Percentiles rank a stretch among this genome's conserved stretches.
phyloP scores from a whole-genome alignment of 306 rosid genomes.

The Dryas octopetala region DNA sequence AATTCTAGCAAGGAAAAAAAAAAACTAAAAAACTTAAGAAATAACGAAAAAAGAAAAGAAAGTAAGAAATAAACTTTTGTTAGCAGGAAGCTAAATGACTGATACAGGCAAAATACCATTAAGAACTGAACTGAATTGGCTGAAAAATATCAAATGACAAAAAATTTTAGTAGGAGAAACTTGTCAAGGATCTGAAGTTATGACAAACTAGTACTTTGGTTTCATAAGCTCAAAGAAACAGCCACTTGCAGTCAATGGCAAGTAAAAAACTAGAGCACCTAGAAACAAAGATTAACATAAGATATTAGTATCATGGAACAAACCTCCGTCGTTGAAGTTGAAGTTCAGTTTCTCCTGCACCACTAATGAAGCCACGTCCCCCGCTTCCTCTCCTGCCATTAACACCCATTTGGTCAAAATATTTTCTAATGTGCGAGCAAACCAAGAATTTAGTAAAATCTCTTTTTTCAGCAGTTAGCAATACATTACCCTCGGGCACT shows the following conservation, averaged over 20 bases:
- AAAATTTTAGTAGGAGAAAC: not conserved
- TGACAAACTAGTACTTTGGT: not conserved
- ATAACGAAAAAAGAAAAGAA: not conserved
- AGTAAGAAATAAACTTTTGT: not conserved
- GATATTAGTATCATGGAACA: slow-evolving; percentile 18
- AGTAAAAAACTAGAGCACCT: slow-evolving; percentile 19
- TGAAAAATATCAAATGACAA: not conserved
- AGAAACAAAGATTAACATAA: slow-evolving; percentile 20
- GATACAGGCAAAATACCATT: not conserved
- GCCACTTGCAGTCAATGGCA: not conserved
- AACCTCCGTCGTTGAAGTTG: slow-evolving; percentile 96
- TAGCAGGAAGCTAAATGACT: not conserved
- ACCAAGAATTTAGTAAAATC: not conserved
- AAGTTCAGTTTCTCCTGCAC: slow-evolving; percentile 99
- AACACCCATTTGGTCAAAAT: slow-evolving; percentile 19
- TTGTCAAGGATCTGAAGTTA: slow-evolving; percentile 3
- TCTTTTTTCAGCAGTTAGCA: not conserved
- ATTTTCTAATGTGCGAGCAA: not conserved
- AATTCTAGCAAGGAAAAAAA: not conserved
- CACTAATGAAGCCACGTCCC: slow-evolving; percentile 90
- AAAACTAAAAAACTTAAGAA: not conserved
- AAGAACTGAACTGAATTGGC: not conserved
- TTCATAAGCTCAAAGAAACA: not conserved
- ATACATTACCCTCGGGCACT: slow-evolving; percentile 79
- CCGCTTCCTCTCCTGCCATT: slow-evolving; percentile 89